Base-by-base conservation (phyloP, 202 grass and related monocot species). In the Zizania palustris region DNA sequence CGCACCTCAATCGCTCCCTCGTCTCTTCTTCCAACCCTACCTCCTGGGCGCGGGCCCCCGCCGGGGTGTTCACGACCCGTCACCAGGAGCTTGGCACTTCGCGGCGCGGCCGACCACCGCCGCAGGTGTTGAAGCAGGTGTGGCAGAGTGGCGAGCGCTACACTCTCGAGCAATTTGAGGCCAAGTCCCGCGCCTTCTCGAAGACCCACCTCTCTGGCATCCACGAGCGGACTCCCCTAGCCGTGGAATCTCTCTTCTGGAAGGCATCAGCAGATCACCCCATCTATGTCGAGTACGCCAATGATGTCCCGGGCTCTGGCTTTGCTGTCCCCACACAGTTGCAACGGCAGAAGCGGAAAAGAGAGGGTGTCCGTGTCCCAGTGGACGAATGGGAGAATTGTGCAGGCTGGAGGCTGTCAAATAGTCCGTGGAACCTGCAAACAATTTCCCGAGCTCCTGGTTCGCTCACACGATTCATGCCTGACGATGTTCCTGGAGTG, bases 111-210 rank as follows among this genome's bases (percentile, higher is more conserved):
- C 73, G 45, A 33, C 85, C 85, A 5, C 75, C 85, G 3, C 79
- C 76, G 58, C 85, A 88, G 56, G 87, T 90, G 42, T 83, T 90
- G 20, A 93, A 93, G 83, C 91, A 90, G 76, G 96, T 96, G 14
- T 96, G 96, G 96, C 92, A 99, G 92, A 99, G 96, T 43, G 92
- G 96, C 4, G 96, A 99, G 74, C 74, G 38, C 59, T 99, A 99
- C 75, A 91, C 89, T 9, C 89, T 96, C 8, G 89, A 99, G 4
- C 87, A 96, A 77, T 99, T 99, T 12, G 92, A 96, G 74, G 83
- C 87, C 48, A 96, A 95, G 83, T 93, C 96, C 9, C 88, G 91
- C 41, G 85, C 83, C 51, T 99, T 99, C 65, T 78, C 92, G 9
- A 87, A 75, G 19, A 61, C 58, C 9, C 83, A 90, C 33, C 83